These are phyloP conservation scores for Agrocybe praecox DNA, from an alignment of 768 basidiomycete species.

Conservation along the genomic window DNA sequence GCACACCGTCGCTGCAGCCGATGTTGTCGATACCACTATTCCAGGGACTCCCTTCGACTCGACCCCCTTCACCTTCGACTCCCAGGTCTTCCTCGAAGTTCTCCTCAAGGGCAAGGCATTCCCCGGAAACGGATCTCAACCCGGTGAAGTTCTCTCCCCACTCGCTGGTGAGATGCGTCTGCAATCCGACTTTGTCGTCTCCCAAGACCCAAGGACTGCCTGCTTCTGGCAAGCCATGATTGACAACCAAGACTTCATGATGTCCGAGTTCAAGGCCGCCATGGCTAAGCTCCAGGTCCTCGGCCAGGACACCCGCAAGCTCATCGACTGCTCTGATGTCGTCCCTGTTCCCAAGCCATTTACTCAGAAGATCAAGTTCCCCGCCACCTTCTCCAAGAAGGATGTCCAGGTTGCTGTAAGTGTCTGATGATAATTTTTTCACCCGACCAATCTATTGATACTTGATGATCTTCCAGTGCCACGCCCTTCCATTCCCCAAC, in stretches of 20 bases:
- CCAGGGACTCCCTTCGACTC: slow-evolving; percentile 37
- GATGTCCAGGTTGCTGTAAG: slow-evolving; percentile 21
- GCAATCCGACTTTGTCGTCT: slow-evolving; percentile 33
- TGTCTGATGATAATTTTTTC: background rate
- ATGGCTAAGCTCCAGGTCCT: slow-evolving; percentile 35
- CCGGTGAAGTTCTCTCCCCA: slow-evolving; percentile 34
- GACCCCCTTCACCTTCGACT: slow-evolving; percentile 19
- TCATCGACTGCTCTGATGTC: slow-evolving; percentile 38
- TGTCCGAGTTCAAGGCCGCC: slow-evolving; percentile 26
- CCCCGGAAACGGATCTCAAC: slow-evolving; percentile 13
- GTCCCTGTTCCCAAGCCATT: slow-evolving; percentile 16
- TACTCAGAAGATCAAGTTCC: slow-evolving; percentile 18
- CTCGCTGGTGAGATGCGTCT: slow-evolving; percentile 40
- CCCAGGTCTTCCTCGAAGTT: slow-evolving; percentile 37
- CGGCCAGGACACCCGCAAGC: slow-evolving; percentile 25
- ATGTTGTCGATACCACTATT: slow-evolving; percentile 24
- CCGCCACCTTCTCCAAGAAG: slow-evolving; percentile 17
- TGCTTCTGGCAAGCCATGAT: slow-evolving; percentile 24
- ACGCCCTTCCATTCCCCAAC: slow-evolving; percentile 12
- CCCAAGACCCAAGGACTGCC: slow-evolving; percentile 20
- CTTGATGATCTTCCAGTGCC: slow-evolving; percentile 7
- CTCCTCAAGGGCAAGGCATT: slow-evolving; percentile 21
- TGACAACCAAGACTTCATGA: slow-evolving; percentile 24
- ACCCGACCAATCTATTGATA: background rate
- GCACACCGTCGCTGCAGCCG: slow-evolving; percentile 26